Percentiles rank a stretch among this genome's conserved stretches.
Conservation (phyloP, 208 protist genomes). For the Sergeia podlipaevii region DNA sequence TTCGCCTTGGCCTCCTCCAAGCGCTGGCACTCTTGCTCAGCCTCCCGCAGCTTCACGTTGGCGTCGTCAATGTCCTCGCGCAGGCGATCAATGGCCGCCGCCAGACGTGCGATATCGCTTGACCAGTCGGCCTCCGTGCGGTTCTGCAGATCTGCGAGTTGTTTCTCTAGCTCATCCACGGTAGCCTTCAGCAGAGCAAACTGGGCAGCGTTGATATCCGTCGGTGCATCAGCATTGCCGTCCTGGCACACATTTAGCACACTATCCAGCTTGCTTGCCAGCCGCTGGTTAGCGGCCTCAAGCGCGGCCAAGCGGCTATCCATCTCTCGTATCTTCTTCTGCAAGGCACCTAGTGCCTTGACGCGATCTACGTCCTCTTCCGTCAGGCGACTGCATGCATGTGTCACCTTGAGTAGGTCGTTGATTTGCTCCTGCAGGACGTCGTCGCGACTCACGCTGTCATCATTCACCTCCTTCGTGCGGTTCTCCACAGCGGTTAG, state of each 20-base stretch:
- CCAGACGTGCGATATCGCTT: constrained; percentile 37
- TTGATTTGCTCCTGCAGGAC: constrained; percentile 29
- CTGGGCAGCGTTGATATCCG: constrained; percentile 42
- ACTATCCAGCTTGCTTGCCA: constrained; percentile 26
- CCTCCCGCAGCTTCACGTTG: constrained; percentile 17
- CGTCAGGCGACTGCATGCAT: constrained; percentile 19
- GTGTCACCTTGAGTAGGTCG: constrained; percentile 28
- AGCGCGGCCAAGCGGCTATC: constrained; percentile 23
- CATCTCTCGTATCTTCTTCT: constrained; percentile 21
- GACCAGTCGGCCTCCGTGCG: constrained; percentile 39
- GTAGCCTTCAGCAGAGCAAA: constrained; percentile 40
- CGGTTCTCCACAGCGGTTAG: constrained; percentile 22
- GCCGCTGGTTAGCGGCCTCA: constrained; percentile 36
- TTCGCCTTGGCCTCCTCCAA: constrained; percentile 63
- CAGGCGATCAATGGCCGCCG: constrained; percentile 25
- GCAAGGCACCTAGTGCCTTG: constrained; percentile 11
- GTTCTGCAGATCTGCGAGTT: constrained; percentile 46
- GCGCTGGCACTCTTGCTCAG: constrained; percentile 17
- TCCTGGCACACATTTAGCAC: constrained; percentile 23
- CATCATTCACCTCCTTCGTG: constrained; percentile 19
- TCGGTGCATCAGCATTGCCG: constrained; percentile 9
- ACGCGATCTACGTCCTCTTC: constrained; percentile 42
- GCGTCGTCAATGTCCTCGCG: constrained; percentile 25
- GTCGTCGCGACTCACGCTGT: constrained; percentile 13
- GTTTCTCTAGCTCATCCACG: constrained; percentile 58